These are phyloP conservation scores for Talaromyces sp. DNA, from an alignment of 2,329 filamentous ascomycete species.

Conservation along the genomic window DNA sequence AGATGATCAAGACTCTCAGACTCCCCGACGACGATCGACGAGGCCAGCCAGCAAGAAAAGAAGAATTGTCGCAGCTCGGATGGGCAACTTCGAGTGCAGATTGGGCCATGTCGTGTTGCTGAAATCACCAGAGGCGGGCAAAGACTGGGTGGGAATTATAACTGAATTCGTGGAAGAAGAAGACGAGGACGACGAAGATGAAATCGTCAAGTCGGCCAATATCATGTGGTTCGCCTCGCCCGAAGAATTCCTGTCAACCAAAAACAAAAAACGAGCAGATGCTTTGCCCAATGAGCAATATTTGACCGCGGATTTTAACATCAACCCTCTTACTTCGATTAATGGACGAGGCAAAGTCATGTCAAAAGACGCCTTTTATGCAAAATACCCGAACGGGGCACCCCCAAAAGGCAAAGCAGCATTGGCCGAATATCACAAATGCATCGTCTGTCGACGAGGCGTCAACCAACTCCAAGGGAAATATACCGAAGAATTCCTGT, in stretches of 20 bases:
- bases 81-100: conserved; percentile 73
- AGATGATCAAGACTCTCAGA: conserved; percentile 16
- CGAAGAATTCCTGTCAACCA: conserved; percentile 72
- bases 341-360: conserved; percentile 81
- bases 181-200: conserved; percentile 55
- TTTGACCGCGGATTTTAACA: conserved; percentile 78
- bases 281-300: conserved; percentile 86
- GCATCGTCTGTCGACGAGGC: conserved; percentile 83
- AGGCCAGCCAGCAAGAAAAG: conserved; percentile 24
- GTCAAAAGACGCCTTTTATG: conserved; percentile 63
- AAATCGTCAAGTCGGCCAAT: conserved; percentile 62
- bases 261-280: conserved; percentile 75
- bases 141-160: conserved; percentile 89
- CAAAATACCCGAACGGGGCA: conserved; percentile 67
- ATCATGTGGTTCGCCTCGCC: conserved; percentile 93
- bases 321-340: conserved; percentile 81
- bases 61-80: conserved; percentile 72
- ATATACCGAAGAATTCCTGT: conserved; percentile 87
- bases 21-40: conserved; percentile 23
- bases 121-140: conserved; percentile 78
- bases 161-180: conserved; percentile 73
- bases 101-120: conserved; percentile 81
- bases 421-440: conserved; percentile 72
- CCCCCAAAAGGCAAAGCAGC: conserved; percentile 57
- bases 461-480: conserved; percentile 83